Evolutionary conservation across 2,329 filamentous ascomycete genomes (phyloP).

Genomic region (Aspergillus udagawae): DNA sequence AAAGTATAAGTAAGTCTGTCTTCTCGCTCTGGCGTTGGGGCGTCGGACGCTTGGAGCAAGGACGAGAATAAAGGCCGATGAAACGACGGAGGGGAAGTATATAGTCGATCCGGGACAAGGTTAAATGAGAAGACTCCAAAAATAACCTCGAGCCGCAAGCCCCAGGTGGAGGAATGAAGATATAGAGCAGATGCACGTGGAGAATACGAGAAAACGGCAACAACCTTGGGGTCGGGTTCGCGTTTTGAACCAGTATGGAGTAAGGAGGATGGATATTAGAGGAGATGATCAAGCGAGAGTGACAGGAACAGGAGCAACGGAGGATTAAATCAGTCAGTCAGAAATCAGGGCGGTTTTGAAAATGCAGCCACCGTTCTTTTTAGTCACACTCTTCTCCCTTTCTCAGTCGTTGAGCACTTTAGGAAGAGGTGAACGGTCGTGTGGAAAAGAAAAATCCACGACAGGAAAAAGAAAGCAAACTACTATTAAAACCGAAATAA

Average conservation of each 20-base stretch:
- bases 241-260: not conserved
- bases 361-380: constrained; percentile 6
- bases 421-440: not conserved
- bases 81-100: not conserved
- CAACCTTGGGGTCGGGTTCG: constrained; percentile 1
- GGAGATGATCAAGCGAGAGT: constrained; percentile 1
- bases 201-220: constrained; percentile 25
- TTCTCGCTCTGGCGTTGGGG: not conserved
- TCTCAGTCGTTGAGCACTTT: not conserved
- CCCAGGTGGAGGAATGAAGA: constrained; percentile 13
- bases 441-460: not conserved
- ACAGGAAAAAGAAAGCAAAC: not conserved
- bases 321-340: constrained; percentile 5
- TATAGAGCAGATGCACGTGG: constrained; percentile 19
- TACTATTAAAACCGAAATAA: not conserved
- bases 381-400: not conserved
- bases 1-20: not conserved
- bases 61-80: not conserved
- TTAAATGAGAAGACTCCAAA: constrained; percentile 12
- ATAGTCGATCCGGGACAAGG: not conserved
- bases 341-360: not conserved
- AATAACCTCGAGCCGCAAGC: constrained; percentile 21
- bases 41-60: not conserved
- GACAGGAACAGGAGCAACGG: constrained; percentile 1
- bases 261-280: constrained; percentile 7